These are phyloP conservation scores for Microbotryomycetes sp. DNA, from an alignment of 1,284 basidiomycete genomes.

Conservation along the genomic window DNA sequence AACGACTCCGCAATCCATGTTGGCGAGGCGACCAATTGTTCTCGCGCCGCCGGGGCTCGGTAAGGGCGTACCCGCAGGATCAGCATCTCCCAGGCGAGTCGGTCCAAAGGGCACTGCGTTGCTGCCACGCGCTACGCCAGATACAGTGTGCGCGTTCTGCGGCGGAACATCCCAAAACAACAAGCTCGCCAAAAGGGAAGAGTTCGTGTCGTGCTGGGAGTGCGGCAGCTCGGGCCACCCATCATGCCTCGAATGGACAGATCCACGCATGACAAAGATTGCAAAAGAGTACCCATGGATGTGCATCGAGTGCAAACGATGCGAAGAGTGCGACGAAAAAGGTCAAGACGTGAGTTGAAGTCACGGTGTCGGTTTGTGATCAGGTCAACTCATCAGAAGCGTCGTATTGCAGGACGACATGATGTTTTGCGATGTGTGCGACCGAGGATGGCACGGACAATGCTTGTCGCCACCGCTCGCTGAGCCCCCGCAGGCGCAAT, in stretches of 20 bases:
- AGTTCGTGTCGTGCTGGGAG: conserved; percentile 38
- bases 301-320: conserved; percentile 88
- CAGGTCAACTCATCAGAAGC: neutral
- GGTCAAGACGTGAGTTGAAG: conserved; percentile 71
- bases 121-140: conserved; percentile 13
- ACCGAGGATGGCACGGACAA: conserved; percentile 90
- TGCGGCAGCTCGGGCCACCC: conserved; percentile 39
- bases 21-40: neutral
- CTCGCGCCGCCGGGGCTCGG: neutral
- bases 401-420: conserved; percentile 57
- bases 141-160: conserved; percentile 39
- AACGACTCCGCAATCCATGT: neutral
- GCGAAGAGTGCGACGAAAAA: conserved; percentile 77
- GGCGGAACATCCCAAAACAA: conserved; percentile 26
- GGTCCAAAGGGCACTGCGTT: conserved; percentile 12
- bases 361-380: neutral
- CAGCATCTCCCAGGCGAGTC: conserved; percentile 16
- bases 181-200: conserved; percentile 30
- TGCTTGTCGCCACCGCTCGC: conserved; percentile 61
- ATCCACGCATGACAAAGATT: conserved; percentile 39
- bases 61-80: neutral
- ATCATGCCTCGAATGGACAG: conserved; percentile 31
- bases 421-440: conserved; percentile 89
- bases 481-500: conserved; percentile 9
- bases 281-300: conserved; percentile 63